These are phyloP conservation scores for Blastocystis sp. DNA, from an alignment of 352 stramenopile genomes.

Conservation along the genomic window DNA sequence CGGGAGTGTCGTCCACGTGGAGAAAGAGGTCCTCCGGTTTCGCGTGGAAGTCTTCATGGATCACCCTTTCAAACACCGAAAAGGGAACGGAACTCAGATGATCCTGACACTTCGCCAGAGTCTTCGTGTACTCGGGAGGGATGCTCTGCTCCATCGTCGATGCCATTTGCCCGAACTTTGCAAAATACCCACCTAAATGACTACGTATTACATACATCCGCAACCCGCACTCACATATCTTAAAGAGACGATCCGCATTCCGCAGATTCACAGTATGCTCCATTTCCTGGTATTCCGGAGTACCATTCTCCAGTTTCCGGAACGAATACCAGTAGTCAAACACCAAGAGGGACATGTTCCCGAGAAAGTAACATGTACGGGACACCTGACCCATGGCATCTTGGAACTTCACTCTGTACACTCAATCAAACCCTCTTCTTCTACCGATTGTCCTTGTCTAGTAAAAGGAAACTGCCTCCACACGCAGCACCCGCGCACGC, in stretches of 20 bases:
- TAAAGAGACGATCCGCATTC: not conserved
- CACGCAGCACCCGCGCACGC: not conserved
- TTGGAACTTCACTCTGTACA: not conserved
- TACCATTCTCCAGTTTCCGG: conserved; percentile 21
- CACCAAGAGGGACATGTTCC: not conserved
- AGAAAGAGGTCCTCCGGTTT: not conserved
- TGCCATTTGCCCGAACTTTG: conserved; percentile 51
- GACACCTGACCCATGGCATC: not conserved
- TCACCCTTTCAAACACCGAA: conserved; percentile 25
- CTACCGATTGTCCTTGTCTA: conserved; percentile 48
- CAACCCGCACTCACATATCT: not conserved
- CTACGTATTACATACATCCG: not conserved
- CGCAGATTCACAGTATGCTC: conserved; percentile 39
- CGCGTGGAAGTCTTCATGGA: conserved; percentile 34
- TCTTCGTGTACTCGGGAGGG: conserved; percentile 11
- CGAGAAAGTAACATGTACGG: not conserved
- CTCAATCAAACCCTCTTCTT: not conserved
- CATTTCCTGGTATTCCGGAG: conserved; percentile 8
- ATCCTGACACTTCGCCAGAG: conserved; percentile 39
- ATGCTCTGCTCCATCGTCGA: conserved; percentile 1
- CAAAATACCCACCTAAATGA: conserved; percentile 50
- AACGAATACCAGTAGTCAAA: conserved; percentile 53
- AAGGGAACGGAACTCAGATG: conserved; percentile 32
- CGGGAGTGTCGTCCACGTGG: conserved; percentile 5
- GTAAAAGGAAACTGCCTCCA: not conserved